Evolutionary conservation across 495 filamentous ascomycete species (phyloP).

Genomic region (Platismatia glauca): DNA sequence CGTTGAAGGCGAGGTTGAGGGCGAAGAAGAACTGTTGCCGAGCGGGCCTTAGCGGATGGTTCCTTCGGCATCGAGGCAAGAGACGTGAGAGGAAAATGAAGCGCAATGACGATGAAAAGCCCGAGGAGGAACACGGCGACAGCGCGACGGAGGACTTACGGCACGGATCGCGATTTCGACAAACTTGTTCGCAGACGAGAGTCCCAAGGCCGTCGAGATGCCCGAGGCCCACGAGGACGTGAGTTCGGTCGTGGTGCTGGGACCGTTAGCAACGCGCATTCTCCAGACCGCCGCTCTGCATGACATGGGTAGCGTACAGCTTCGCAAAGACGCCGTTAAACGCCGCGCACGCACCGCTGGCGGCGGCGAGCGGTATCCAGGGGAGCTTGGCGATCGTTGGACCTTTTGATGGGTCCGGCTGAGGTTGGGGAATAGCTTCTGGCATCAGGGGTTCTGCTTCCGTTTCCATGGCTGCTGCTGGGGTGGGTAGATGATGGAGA

Average conservation of each 20-base stretch:
- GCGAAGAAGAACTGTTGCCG: slow-evolving; percentile 64
- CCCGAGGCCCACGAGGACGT: slow-evolving; percentile 59
- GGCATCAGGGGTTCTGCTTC: slow-evolving; percentile 18
- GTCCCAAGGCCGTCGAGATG: slow-evolving; percentile 52
- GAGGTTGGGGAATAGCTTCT: neutral
- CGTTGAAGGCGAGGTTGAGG: slow-evolving; percentile 83
- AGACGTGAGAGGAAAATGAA: neutral
- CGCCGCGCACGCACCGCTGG: slow-evolving; percentile 82
- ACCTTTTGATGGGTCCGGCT: neutral
- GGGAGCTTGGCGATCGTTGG: slow-evolving; percentile 11
- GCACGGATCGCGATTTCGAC: slow-evolving; percentile 25
- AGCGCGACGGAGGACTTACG: slow-evolving; percentile 8
- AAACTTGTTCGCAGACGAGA: slow-evolving; percentile 19
- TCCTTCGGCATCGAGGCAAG: neutral
- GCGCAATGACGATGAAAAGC: neutral
- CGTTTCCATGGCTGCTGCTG: slow-evolving; percentile 5
- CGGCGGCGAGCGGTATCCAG: slow-evolving; percentile 77
- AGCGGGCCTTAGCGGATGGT: neutral
- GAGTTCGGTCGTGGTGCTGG: slow-evolving; percentile 74
- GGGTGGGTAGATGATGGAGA: neutral
- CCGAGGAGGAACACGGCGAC: neutral
- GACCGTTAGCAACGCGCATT: slow-evolving; percentile 8
- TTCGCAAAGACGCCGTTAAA: slow-evolving; percentile 96
- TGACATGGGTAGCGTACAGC: slow-evolving; percentile 57
- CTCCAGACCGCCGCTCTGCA: neutral